These are phyloP conservation scores for Solanum bulbocastanum DNA, from an alignment of 257 asterid species.

Conservation along the genomic window DNA sequence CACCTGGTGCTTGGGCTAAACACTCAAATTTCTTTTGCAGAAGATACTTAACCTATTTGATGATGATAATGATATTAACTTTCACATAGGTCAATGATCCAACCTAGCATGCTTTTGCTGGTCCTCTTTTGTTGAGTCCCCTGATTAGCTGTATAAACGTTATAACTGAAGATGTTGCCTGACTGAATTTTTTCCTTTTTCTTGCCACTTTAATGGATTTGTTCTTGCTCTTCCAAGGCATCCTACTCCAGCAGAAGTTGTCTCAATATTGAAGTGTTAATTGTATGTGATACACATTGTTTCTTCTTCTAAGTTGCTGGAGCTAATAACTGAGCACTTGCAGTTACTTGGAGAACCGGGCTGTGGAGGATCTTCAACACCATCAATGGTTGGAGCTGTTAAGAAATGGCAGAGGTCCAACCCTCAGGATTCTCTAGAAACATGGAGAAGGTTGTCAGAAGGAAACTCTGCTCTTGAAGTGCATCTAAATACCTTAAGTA, in stretches of 20 bases:
- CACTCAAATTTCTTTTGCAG: background rate
- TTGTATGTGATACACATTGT: background rate
- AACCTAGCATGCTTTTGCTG: background rate
- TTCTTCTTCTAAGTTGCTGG: constrained; percentile 10
- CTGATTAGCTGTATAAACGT: background rate
- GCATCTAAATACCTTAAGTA: constrained; percentile 49
- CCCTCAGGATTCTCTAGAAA: constrained; percentile 60
- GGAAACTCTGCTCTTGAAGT: constrained; percentile 68
- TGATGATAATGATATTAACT: background rate
- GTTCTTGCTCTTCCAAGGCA: background rate
- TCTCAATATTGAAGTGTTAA: background rate
- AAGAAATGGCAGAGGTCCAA: constrained; percentile 96
- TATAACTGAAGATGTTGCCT: background rate
- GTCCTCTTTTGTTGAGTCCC: background rate
- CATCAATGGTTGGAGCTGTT: constrained; percentile 97
- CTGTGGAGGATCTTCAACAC: constrained; percentile 95
- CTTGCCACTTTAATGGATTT: background rate
- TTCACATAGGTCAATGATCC: background rate
- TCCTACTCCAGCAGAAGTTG: background rate
- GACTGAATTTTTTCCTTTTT: background rate
- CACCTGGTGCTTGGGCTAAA: background rate
- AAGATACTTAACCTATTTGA: background rate
- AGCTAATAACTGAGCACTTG: constrained; percentile 12
- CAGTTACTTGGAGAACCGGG: constrained; percentile 99
- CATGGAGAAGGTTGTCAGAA: constrained; percentile 81